Evolutionary conservation across 1,284 basidiomycete genomes (phyloP), one percentile per base, ranked within the genome.

Genomic region (Amylostereum areolatum): DNA sequence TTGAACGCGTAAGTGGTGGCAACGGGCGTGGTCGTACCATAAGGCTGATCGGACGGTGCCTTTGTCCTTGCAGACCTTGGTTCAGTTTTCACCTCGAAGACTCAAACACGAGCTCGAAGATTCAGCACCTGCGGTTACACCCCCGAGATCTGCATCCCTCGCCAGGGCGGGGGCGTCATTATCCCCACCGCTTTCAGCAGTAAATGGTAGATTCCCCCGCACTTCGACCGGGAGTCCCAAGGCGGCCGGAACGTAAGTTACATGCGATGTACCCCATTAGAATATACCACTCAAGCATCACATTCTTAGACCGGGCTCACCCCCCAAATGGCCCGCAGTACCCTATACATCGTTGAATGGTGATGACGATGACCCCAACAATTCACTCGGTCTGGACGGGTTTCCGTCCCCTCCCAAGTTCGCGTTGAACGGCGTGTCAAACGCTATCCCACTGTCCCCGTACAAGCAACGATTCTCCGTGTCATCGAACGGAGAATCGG

Each of bases 351-450:
- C 60, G 25, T 48, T 67, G 39, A 61, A 54, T 28, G 54, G 55
- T 49, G 51, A 54, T 37, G 50, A 52, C 27, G 47, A 35, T 10
- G 58, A 58, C 30, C 46, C 46, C 6, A 49, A 51, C 18, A 24
- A 37, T 4, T 46, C 50, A 10, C 25, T 37, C 18, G 37, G 40
- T 24, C 35, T 28, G 8, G 55, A 59, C 32, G 52, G 52, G n/a
- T 56, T 62, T 28, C 74, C 73, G 30, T 77, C 78, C 18, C 80
- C 79, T 33, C 85, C 85, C 12, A 73, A 68, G 32, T 65, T 88
- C 41, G 77, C 83, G 24, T 64, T 87, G 53, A 88, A 88, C 60
- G 86, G 85, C 27, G 67, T 85, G 31, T 75, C 83, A 5, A 78
- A 80, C 10, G 70, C 77, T 47, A 71, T 78, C 32, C 79, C 83